Conservation (phyloP, 129 eudicot genomes). For the Saposhnikovia divaricata region DNA sequence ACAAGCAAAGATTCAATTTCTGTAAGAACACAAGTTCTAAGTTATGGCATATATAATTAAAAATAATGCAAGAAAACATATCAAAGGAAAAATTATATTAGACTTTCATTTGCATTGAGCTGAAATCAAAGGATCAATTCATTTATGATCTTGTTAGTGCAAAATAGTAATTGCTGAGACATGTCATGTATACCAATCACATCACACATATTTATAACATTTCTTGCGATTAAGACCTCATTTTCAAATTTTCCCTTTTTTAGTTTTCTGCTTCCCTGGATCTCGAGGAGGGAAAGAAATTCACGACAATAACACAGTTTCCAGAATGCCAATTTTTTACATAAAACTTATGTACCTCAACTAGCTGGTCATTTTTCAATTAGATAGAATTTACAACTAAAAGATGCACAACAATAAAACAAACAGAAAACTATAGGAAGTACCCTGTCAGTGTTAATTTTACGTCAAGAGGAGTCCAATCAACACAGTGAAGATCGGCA, state of each 20-base stretch:
- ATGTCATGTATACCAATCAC: background rate
- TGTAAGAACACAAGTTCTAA: no score
- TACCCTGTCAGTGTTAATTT: constrained; percentile 86
- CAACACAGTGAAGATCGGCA: constrained; percentile 95
- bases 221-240: background rate
- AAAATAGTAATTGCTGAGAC: background rate
- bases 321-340: background rate
- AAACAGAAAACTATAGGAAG: background rate
- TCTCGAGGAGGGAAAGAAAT: background rate
- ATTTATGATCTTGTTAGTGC: background rate
- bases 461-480: constrained; percentile 88
- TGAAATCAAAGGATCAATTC: background rate
- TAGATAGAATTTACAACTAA: no score
- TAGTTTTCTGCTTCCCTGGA: background rate
- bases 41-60: no score
- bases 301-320: background rate
- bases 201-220: background rate
- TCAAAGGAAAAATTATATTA: background rate
- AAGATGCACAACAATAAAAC: background rate
- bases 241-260: background rate
- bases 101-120: background rate
- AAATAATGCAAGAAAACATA: no score
- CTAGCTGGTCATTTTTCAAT: constrained; percentile 81
- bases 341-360: constrained; percentile 48
- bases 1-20: no score